These are phyloP conservation scores for Backusella liffmaniae DNA, from an alignment of 192 early-diverging fungal genomes.

Conservation along the genomic window DNA sequence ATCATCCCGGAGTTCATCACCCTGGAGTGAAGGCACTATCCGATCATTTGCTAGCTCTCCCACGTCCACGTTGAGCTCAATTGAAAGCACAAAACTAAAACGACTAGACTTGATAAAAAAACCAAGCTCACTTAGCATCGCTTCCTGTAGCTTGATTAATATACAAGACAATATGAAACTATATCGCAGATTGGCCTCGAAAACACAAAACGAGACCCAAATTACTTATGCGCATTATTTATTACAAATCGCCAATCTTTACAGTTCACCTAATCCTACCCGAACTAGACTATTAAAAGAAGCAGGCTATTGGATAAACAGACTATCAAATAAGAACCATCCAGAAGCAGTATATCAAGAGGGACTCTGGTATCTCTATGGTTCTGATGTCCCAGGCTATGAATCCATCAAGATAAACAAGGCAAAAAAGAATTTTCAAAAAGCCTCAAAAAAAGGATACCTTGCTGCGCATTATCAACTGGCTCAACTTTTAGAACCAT, in stretches of 20 bases:
- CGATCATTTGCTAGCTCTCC: neutral
- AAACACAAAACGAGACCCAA: slow-evolving; percentile 74
- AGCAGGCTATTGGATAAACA: slow-evolving; percentile 71
- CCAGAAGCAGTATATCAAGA: slow-evolving; percentile 73
- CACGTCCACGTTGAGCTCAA: neutral
- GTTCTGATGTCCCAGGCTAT: slow-evolving; percentile 26
- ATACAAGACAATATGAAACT: slow-evolving; percentile 47
- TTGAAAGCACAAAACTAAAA: neutral
- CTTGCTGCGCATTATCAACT: slow-evolving; percentile 64
- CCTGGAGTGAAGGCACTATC: neutral
- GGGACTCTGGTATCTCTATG: slow-evolving; percentile 69
- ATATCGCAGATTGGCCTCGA: slow-evolving; percentile 74
- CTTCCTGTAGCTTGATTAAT: slow-evolving; percentile 22
- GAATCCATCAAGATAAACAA: slow-evolving; percentile 61
- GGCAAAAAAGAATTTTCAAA: slow-evolving; percentile 61
- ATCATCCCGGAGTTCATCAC: neutral
- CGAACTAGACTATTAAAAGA: slow-evolving; percentile 52
- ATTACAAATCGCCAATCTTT: slow-evolving; percentile 59
- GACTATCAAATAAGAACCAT: slow-evolving; percentile 61
- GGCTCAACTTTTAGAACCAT: slow-evolving; percentile 58
- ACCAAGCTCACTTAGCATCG: slow-evolving; percentile 20
- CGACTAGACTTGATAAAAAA: neutral
- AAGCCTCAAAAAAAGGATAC: slow-evolving; percentile 64
- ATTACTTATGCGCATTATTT: slow-evolving; percentile 76
- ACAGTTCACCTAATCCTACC: slow-evolving; percentile 23